Conservation (phyloP, 331 rosid species). For the Arachis monticola region DNA sequence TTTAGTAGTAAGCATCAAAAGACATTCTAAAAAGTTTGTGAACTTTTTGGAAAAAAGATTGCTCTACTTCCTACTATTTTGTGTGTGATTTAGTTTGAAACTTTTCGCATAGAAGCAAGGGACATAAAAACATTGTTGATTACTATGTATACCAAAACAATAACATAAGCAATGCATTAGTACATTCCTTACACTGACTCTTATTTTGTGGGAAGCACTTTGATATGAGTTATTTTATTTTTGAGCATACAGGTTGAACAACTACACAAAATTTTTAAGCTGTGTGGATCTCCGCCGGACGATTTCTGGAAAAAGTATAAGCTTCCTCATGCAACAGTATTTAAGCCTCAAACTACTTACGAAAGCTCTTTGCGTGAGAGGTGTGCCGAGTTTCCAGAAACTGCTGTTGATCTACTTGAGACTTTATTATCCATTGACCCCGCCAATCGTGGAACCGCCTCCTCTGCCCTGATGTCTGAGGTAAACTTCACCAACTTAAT, state of each 20-base stretch:
- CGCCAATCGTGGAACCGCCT: constrained; percentile 78
- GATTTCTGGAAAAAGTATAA: constrained; percentile 86
- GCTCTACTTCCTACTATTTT: background rate
- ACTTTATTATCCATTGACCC: constrained; percentile 78
- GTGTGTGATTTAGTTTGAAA: background rate
- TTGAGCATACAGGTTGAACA: constrained; percentile 78
- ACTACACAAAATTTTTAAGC: constrained; percentile 90
- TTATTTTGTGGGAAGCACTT: background rate
- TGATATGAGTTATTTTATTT: constrained; percentile 20
- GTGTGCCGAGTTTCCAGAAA: constrained; percentile 63
- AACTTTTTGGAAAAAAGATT: no score
- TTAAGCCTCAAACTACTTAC: constrained; percentile 77
- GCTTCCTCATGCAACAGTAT: constrained; percentile 93
- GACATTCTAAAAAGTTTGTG: background rate
- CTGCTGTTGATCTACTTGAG: constrained; percentile 67
- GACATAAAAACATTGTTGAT: constrained; percentile 6
- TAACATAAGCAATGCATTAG: background rate
- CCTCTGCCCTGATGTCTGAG: constrained; percentile 89
- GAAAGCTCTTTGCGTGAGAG: constrained; percentile 72
- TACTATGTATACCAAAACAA: background rate
- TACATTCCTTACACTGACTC: constrained; percentile 8
- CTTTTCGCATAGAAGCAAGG: background rate
- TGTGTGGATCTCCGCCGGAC: constrained; percentile 94
- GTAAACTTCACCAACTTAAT: constrained; percentile 41
- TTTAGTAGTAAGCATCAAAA: background rate